Percentiles rank a stretch among this genome's conserved stretches.
These are phyloP conservation scores for Nephelium lappaceum DNA, from an alignment of 345 rosid species.

Conservation along the genomic window DNA sequence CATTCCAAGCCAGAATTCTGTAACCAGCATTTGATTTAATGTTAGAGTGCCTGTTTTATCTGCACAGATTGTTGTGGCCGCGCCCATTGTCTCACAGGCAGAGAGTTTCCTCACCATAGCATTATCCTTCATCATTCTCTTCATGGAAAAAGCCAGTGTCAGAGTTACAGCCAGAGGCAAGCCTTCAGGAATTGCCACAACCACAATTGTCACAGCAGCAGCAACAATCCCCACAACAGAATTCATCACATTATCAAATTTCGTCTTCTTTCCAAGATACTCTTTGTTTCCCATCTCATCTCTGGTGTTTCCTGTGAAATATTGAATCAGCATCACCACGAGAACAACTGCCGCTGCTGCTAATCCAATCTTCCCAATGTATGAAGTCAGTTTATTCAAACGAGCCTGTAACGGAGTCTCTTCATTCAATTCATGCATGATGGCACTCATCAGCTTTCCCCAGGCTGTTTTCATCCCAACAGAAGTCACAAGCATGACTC, in stretches of 20 bases:
- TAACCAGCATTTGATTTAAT: slow-evolving; percentile 46
- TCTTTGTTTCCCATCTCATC: slow-evolving; percentile 31
- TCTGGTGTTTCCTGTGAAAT: slow-evolving; percentile 16
- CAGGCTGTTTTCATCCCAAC: slow-evolving; percentile 53
- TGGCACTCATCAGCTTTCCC: slow-evolving; percentile 49
- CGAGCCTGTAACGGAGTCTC: slow-evolving; percentile 53
- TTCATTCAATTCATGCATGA: slow-evolving; percentile 33
- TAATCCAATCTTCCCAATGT: slow-evolving; percentile 33
- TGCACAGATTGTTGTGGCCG: slow-evolving; percentile 56
- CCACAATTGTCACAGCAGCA: slow-evolving; percentile 40
- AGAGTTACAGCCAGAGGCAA: slow-evolving; percentile 51
- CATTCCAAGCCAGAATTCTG: slow-evolving; percentile 38
- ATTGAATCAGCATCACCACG: slow-evolving; percentile 19
- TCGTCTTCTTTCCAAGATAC: slow-evolving; percentile 27
- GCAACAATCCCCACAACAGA: slow-evolving; percentile 36
- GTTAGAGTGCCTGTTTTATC: slow-evolving; percentile 63
- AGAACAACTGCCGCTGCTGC: slow-evolving; percentile 28
- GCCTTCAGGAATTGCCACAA: slow-evolving; percentile 44
- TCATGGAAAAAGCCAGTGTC: slow-evolving; percentile 48
- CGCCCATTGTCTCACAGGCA: slow-evolving; percentile 62
- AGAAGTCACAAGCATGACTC: slow-evolving; percentile 44
- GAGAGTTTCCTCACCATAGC: slow-evolving; percentile 55
- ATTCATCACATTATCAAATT: slow-evolving; percentile 24
- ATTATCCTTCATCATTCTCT: slow-evolving; percentile 50
- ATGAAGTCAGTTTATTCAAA: slow-evolving; percentile 41